These are phyloP conservation scores for Diaporthe humulicola DNA, from an alignment of 2,329 filamentous ascomycete species.

Conservation along the genomic window DNA sequence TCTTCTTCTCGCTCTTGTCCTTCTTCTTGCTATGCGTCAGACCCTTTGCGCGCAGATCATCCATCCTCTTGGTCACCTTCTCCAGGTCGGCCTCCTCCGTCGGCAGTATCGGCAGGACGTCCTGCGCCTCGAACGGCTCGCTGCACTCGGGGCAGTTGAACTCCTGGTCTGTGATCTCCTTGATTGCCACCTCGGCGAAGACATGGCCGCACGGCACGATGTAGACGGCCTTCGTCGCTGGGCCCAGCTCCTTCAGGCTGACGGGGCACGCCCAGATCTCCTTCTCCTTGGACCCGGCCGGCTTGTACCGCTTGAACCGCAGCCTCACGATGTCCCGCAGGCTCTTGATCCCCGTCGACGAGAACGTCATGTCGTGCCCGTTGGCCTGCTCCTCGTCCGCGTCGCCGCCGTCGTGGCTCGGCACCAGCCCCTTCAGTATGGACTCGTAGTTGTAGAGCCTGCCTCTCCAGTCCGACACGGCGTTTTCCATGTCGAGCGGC, in stretches of 20 bases:
- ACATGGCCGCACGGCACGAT: slow-evolving; percentile 95
- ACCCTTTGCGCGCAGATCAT: slow-evolving; percentile 77
- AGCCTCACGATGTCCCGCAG: slow-evolving; percentile 90
- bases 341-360: slow-evolving; percentile 76
- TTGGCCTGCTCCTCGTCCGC: slow-evolving; percentile 65
- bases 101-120: slow-evolving; percentile 87
- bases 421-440: slow-evolving; percentile 74
- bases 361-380: slow-evolving; percentile 54
- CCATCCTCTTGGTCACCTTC: slow-evolving; percentile 74
- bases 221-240: slow-evolving; percentile 85
- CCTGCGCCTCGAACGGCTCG: slow-evolving; percentile 76
- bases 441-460: slow-evolving; percentile 96
- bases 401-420: slow-evolving; percentile 72
- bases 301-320: slow-evolving; percentile 71
- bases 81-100: slow-evolving; percentile 78
- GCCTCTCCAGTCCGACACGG: slow-evolving; percentile 86
- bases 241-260: slow-evolving; percentile 87
- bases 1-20: slow-evolving; percentile 73
- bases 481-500: slow-evolving; percentile 75
- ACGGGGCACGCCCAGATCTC: slow-evolving; percentile 87
- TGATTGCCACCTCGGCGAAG: slow-evolving; percentile 88
- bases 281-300: slow-evolving; percentile 56
- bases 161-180: slow-evolving; percentile 76
- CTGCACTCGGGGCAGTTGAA: slow-evolving; percentile 78
- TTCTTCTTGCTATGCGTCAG: slow-evolving; percentile 93